These are phyloP conservation scores for Penicillium herquei DNA, from an alignment of 495 filamentous ascomycete genomes.

Conservation along the genomic window DNA sequence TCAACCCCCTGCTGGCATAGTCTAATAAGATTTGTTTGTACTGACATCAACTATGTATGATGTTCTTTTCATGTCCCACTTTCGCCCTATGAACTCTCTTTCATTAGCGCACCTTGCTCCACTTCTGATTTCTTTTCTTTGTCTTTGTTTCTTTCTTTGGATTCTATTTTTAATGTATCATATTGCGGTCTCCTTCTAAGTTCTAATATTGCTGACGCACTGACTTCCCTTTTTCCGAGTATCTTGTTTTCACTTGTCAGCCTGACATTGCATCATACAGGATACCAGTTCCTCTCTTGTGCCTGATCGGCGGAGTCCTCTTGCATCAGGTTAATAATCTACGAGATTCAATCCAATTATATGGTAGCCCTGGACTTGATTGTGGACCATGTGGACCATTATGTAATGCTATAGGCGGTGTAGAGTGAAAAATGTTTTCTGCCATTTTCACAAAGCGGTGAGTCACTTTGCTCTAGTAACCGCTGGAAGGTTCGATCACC, in stretches of 20 bases:
- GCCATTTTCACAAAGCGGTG: constrained; percentile 30
- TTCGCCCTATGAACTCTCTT: not conserved
- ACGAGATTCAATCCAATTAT: not conserved
- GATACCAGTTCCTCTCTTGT: not conserved
- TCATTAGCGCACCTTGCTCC: not conserved
- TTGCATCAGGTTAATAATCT: not conserved
- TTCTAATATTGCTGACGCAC: not conserved
- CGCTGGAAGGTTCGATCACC: constrained; percentile 42
- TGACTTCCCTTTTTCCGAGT: too few species aligned
- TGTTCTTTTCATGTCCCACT: constrained; percentile 11
- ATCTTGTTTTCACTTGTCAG: not conserved
- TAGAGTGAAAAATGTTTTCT: constrained; percentile 20
- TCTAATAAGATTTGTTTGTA: constrained; percentile 1
- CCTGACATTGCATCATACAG: not conserved
- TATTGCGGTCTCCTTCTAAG: not conserved
- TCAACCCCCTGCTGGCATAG: constrained; percentile 5
- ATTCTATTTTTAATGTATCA: constrained; percentile 4
- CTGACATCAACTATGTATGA: constrained; percentile 14
- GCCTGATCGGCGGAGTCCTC: not conserved
- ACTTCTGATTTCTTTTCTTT: not conserved
- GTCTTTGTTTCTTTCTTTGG: not conserved
- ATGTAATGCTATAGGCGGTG: constrained; percentile 14
- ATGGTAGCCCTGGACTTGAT: not conserved
- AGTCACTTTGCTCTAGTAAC: constrained; percentile 29
- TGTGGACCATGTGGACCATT: not conserved